A percentile compares a stretch with the other conserved stretches of the same genome.
Conservation (phyloP, 2,329 filamentous ascomycete species). For the Fusarium irregulare region DNA sequence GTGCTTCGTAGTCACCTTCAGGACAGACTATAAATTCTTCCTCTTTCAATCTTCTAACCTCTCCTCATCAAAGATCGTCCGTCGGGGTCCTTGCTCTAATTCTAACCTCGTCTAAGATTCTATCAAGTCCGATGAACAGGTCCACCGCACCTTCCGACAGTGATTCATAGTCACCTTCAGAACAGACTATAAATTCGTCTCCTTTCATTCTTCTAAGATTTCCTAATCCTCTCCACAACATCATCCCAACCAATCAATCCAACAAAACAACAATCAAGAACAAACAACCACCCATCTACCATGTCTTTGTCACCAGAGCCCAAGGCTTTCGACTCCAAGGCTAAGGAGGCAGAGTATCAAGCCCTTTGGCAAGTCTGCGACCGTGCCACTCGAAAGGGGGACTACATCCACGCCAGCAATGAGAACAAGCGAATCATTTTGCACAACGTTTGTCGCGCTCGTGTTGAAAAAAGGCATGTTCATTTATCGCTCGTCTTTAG, state of each 20-base stretch:
- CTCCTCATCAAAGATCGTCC: too few relatives aligned
- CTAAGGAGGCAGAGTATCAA: constrained; percentile 43
- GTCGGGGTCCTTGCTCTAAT: background rate
- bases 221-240: background rate
- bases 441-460: background rate
- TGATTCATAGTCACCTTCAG: background rate
- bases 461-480: constrained; percentile 31
- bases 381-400: constrained; percentile 23
- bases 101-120: background rate
- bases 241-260: background rate
- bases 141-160: background rate
- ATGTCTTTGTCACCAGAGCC: constrained; percentile 23
- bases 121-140: background rate
- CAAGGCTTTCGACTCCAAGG: constrained; percentile 2
- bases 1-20: background rate
- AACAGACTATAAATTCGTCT: background rate
- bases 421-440: constrained; percentile 22
- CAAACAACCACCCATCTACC: background rate
- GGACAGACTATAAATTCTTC: background rate
- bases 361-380: constrained; percentile 43
- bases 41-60: background rate
- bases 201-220: background rate
- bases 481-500: background rate
- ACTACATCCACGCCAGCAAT: constrained; percentile 15
- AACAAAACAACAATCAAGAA: background rate